Evolutionary conservation across 345 rosid species (phyloP), one percentile per base, ranked within the genome.

Genomic region (Hypericum perforatum): DNA sequence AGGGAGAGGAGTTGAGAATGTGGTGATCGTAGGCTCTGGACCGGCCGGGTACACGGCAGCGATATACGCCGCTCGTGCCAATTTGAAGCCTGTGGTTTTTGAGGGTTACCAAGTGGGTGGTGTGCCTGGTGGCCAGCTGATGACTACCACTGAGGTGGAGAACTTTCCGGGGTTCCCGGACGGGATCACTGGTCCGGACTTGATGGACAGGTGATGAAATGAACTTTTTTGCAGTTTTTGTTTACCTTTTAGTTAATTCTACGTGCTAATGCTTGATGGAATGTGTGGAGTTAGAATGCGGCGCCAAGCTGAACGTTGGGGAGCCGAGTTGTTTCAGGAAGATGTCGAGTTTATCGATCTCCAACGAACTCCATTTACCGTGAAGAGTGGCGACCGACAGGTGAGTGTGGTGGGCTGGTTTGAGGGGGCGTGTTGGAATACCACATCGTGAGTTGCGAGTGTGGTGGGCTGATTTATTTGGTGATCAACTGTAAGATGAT

Each of bases 371-470:
- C 98, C 98, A 40, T 91, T 91, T 63, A 85, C 84, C 16, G 78
- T 91, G 49, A 78, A 67, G 67, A 91, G 81, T 62, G 73, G 81
- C 53, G 98, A 91, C 60, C 96, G 82, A 45, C 67, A 91, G 98
- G 98, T 91, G n/a, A n/a, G n/a, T n/a, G n/a, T n/a, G n/a, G n/a
- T n/a, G n/a, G n/a, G n/a, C n/a, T n/a, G n/a, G n/a, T n/a, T n/a
- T n/a, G n/a, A n/a, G n/a, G n/a, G n/a, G n/a, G n/a, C n/a, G 96
- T 91, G n/a, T 91, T 91, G 42, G 96, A 91, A 64, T 96, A 96
- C 39, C 87, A 77, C 80, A 96, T 85, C 68, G 66, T 79, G 51
- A 96, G 96, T 49, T 96, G 96, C 67, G 98, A 87, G 61, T 95
- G 96, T 32, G 98, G 98, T 16, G 98, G 98, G 36, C 98, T 87